Percentiles rank a stretch among this genome's conserved stretches.
phyloP scores from a whole-genome alignment of 192 early-diverging fungal species.

The Haplosporangium gracile region DNA sequence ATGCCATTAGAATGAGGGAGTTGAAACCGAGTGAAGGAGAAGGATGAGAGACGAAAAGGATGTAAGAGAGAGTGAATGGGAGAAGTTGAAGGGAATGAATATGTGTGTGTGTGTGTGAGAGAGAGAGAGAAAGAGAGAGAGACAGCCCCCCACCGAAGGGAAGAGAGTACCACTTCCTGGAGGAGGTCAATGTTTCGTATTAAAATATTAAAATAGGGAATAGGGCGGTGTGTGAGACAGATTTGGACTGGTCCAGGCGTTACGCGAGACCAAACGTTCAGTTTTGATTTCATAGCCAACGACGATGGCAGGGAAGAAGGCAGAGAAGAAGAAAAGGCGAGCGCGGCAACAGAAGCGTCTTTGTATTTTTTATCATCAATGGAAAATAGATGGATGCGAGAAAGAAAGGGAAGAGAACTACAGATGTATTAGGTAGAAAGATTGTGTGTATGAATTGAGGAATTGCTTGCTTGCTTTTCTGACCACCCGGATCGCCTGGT shows the following conservation, averaged over 20 bases:
- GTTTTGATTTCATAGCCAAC: neutral
- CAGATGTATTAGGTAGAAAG: neutral
- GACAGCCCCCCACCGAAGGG: too few relatives aligned
- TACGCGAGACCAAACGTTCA: neutral
- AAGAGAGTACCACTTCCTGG: neutral
- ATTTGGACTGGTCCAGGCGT: neutral
- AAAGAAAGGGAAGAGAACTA: neutral
- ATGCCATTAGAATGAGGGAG: neutral
- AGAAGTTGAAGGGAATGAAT: neutral
- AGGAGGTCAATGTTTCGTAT: neutral
- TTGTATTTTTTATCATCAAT: neutral
- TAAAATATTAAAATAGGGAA: neutral
- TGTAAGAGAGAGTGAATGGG: neutral
- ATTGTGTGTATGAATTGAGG: neutral
- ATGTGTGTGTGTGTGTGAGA: too few relatives aligned
- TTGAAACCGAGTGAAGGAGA: neutral
- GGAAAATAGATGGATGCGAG: neutral
- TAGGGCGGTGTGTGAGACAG: neutral
- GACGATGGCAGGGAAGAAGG: neutral
- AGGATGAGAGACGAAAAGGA: neutral
- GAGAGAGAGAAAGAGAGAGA: neutral
- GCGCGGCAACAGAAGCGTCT: neutral
- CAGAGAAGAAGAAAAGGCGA: neutral
- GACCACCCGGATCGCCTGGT: neutral
- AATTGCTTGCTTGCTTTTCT: neutral